These are phyloP conservation scores for Trametes cinnabarina DNA, from an alignment of 768 basidiomycete species.

Conservation along the genomic window DNA sequence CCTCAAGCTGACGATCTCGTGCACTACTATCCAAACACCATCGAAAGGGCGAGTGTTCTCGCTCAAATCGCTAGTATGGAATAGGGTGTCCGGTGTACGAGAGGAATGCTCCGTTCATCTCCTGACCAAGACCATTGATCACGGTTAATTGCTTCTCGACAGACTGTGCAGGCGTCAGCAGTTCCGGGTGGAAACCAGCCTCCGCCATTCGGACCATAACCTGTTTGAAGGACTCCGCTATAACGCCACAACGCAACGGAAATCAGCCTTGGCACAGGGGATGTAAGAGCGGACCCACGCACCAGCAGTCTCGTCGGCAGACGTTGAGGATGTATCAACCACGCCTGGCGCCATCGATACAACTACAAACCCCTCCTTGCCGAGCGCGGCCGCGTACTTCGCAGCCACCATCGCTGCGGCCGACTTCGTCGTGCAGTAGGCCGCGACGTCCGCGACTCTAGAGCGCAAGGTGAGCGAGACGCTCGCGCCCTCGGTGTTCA, in stretches of 20 bases:
- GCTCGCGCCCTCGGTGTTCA: constrained; percentile 33
- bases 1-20: too few relatives aligned
- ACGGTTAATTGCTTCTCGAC: constrained; percentile 5
- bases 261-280: neutral
- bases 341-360: constrained; percentile 36
- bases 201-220: neutral
- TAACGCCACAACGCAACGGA: neutral
- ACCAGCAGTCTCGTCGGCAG: neutral
- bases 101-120: constrained; percentile 3
- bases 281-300: neutral
- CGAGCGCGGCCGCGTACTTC: constrained; percentile 36
- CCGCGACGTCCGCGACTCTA: constrained; percentile 5
- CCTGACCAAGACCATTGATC: neutral
- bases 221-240: constrained; percentile 10
- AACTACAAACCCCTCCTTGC: constrained; percentile 34
- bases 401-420: constrained; percentile 37
- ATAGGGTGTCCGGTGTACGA: neutral
- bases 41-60: too few relatives aligned
- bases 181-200: neutral
- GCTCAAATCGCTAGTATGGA: neutral
- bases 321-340: constrained; percentile 28
- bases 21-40: too few relatives aligned
- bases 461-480: constrained; percentile 23
- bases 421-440: constrained; percentile 40
- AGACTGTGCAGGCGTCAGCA: constrained; percentile 10